These are phyloP conservation scores for Botrytis pseudocinerea DNA, from an alignment of 2,329 filamentous ascomycete species.

Conservation along the genomic window DNA sequence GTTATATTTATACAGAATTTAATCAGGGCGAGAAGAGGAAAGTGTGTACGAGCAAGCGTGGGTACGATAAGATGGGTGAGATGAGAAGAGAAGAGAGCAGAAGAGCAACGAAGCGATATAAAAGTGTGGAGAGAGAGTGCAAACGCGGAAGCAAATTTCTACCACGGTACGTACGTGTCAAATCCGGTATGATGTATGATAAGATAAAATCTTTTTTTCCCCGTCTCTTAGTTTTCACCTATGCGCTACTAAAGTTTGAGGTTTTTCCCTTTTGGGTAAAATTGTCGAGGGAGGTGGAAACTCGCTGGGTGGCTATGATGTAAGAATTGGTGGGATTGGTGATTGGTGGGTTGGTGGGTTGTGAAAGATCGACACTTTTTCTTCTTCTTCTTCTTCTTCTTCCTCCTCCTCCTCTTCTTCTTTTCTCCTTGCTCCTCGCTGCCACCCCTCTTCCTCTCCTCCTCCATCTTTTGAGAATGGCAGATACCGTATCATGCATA, in stretches of 20 bases:
- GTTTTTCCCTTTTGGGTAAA: slow-evolving; percentile 34
- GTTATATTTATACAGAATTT: not conserved
- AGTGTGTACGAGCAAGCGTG: not conserved
- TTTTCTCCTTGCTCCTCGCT: no score
- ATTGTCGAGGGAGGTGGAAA: slow-evolving; percentile 33
- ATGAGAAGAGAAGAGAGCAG: no score
- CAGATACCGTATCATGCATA: no score
- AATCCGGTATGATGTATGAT: not conserved
- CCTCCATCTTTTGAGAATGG: no score
- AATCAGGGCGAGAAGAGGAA: not conserved
- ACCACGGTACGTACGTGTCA: slow-evolving; percentile 1
- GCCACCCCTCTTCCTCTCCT: no score
- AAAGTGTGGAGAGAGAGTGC: not conserved
- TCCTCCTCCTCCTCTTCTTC: no score
- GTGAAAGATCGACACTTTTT: not conserved
- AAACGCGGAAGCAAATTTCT: slow-evolving; percentile 2
- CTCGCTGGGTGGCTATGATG: not conserved
- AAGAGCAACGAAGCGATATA: not conserved
- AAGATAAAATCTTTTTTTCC: slow-evolving; percentile 21
- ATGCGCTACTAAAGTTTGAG: not conserved
- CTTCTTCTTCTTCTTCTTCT: not conserved
- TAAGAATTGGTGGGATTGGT: not conserved
- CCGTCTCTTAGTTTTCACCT: not conserved
- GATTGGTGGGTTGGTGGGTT: not conserved
- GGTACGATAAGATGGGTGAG: not conserved